These are phyloP conservation scores for Cystoderma amianthinum DNA, from an alignment of 768 basidiomycete species.

Conservation along the genomic window DNA sequence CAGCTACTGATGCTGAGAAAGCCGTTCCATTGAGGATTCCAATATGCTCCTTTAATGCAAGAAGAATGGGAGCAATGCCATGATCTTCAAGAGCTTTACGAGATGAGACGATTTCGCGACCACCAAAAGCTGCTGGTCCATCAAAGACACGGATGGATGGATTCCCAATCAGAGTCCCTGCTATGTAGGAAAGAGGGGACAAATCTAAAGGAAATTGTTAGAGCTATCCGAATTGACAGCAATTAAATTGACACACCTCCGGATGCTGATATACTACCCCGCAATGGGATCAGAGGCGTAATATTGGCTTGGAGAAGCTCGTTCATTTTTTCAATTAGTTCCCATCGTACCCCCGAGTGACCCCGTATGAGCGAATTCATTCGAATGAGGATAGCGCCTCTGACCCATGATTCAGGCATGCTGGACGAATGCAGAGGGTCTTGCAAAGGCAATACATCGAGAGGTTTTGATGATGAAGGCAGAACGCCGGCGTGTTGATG, in stretches of 20 bases:
- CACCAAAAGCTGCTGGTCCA: slow-evolving; percentile 40
- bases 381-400: slow-evolving; percentile 70
- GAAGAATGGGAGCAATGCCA: slow-evolving; percentile 48
- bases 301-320: slow-evolving; percentile 58
- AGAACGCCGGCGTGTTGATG: slow-evolving; percentile 69
- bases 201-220: slow-evolving; percentile 24
- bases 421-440: slow-evolving; percentile 59
- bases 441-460: slow-evolving; percentile 50
- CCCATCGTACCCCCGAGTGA: slow-evolving; percentile 77
- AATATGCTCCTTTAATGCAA: slow-evolving; percentile 62
- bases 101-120: slow-evolving; percentile 45
- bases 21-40: slow-evolving; percentile 74
- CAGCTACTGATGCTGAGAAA: slow-evolving; percentile 66
- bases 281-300: slow-evolving; percentile 70
- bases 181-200: slow-evolving; percentile 54
- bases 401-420: slow-evolving; percentile 88
- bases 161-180: slow-evolving; percentile 60
- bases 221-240: too few relatives aligned
- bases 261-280: slow-evolving; percentile 72
- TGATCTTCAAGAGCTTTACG: slow-evolving; percentile 41
- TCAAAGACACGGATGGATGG: slow-evolving; percentile 60
- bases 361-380: slow-evolving; percentile 81
- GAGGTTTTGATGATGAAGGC: slow-evolving; percentile 41
- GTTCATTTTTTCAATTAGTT: slow-evolving; percentile 65
- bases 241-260: slow-evolving; percentile 38